A percentile compares a stretch with the other conserved stretches of the same genome.
Conservation (phyloP, 345 rosid species). For the Hibiscus mutabilis region DNA sequence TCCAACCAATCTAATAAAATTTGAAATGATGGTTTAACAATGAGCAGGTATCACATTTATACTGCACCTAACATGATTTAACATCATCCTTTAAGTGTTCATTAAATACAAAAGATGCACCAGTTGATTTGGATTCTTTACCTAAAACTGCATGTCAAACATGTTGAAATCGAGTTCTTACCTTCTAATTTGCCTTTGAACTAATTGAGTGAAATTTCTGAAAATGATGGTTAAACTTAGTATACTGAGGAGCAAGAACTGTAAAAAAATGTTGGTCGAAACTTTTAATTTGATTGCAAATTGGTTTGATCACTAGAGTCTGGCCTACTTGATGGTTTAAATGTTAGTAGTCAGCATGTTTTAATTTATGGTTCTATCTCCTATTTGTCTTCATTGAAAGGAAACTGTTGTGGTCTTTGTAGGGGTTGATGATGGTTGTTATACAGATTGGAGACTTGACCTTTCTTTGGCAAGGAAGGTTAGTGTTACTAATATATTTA, state of each 20-base stretch:
- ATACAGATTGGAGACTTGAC: slow-evolving; percentile 80
- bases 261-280: not conserved
- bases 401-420: slow-evolving; percentile 10
- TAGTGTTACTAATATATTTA: slow-evolving; percentile 9
- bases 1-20: not conserved
- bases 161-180: not conserved
- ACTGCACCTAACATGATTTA: not conserved
- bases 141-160: not conserved
- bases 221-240: not conserved
- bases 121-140: not conserved
- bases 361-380: slow-evolving; percentile 1
- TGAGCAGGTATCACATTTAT: not conserved
- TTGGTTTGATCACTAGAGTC: not conserved
- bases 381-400: not conserved
- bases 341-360: not conserved
- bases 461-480: slow-evolving; percentile 84
- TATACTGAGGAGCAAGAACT: not conserved
- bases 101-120: not conserved
- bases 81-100: not conserved
- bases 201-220: not conserved
- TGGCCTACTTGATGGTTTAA: not conserved
- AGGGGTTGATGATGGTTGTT: slow-evolving; percentile 87
- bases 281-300: not conserved
- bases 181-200: not conserved
- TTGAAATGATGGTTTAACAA: not conserved